Conservation (phyloP, 2,329 filamentous ascomycete genomes). For the Diplodia corticola region DNA sequence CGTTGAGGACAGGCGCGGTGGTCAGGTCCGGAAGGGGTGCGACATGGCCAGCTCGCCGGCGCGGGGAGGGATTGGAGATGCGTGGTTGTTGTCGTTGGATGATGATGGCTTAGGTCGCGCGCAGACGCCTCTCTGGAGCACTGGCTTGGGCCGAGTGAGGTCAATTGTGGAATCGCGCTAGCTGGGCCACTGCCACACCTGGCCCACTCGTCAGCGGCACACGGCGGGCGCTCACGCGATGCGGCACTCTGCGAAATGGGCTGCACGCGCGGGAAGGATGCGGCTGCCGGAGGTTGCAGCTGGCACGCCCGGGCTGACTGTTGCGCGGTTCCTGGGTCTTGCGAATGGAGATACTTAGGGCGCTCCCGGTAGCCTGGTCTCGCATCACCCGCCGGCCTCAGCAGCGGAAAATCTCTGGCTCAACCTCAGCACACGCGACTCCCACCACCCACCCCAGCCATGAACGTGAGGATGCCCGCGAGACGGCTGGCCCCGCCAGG, state of each 20-base stretch:
- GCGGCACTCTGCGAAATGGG: background rate
- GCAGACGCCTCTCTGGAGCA: constrained; percentile 3
- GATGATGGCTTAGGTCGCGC: background rate
- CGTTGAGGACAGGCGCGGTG: background rate
- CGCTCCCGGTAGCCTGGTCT: constrained; percentile 21
- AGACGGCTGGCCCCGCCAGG: constrained; percentile 62
- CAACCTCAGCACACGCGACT: too few species aligned
- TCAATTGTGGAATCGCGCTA: constrained; percentile 20
- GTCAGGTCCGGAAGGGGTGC: constrained; percentile 5
- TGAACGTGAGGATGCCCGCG: constrained; percentile 67
- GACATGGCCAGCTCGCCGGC: constrained; percentile 7
- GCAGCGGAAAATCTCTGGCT: constrained; percentile 29
- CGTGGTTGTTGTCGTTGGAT: background rate
- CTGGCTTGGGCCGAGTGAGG: constrained; percentile 1
- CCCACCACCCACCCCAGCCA: constrained; percentile 38
- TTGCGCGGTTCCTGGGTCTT: background rate
- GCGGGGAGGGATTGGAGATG: constrained; percentile 2
- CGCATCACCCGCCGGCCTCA: constrained; percentile 23
- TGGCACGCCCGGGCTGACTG: background rate
- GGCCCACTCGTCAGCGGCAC: background rate
- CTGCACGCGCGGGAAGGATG: constrained; percentile 6
- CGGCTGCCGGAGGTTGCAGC: background rate
- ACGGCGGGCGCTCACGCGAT: background rate
- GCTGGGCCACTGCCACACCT: constrained; percentile 1
- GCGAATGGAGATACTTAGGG: background rate